Conservation (phyloP, 192 early-diverging fungal genomes). For the Linnemannia zychae region DNA sequence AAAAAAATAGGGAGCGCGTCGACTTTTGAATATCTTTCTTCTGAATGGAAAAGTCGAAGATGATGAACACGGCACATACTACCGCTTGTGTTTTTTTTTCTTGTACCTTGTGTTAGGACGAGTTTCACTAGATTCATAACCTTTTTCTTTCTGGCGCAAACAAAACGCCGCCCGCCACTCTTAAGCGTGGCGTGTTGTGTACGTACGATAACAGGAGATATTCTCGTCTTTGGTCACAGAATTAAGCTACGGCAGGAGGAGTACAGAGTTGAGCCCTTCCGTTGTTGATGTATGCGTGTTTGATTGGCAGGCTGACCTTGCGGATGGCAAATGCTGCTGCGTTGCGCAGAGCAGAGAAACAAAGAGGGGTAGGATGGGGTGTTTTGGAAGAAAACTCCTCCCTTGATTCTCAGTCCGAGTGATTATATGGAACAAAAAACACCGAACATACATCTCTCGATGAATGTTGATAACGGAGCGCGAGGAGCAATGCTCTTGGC, state of each 20-base stretch:
- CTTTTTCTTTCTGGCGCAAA: background rate
- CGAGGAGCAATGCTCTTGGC: background rate
- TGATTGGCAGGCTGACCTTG: background rate
- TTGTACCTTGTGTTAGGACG: background rate
- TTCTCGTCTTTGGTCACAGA: background rate
- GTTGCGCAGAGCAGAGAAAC: constrained; percentile 1
- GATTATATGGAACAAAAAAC: background rate
- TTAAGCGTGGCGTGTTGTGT: background rate
- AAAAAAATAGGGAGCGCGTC: background rate
- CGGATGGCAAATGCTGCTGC: background rate
- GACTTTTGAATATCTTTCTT: background rate
- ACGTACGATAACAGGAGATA: background rate
- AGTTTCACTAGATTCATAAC: background rate
- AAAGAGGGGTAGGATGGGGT: background rate
- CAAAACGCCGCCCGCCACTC: background rate
- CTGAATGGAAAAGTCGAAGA: background rate
- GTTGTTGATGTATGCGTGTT: background rate
- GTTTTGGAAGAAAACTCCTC: background rate
- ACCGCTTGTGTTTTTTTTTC: background rate
- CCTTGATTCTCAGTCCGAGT: background rate
- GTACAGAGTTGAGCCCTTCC: background rate
- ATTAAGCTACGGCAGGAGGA: background rate
- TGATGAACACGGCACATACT: background rate
- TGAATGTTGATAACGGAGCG: background rate
- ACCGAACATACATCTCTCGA: background rate